Evolutionary conservation across 1,284 basidiomycete species (phyloP), one percentile per base, ranked within the genome.

Genomic region (Taiwanofungus camphoratus): DNA sequence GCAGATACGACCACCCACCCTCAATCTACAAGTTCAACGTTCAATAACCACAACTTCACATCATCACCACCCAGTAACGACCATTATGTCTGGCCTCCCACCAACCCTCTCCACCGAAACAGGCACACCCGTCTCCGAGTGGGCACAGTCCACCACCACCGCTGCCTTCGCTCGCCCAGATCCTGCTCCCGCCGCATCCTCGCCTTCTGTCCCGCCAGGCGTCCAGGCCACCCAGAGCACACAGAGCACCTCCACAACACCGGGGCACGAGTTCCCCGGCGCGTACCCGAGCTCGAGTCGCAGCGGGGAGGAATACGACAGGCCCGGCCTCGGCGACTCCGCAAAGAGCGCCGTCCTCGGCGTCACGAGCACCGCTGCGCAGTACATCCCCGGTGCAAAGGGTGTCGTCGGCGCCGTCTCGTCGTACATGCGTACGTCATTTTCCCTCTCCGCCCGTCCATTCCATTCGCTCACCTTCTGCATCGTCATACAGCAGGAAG

Each of bases 91-190:
- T 41, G 59, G 52, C 36, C 42, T 56, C 24, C 59, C 60, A 13
- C 60, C 59, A 19, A 44, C 45, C 2, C 31, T 62, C 36, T 33
- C 44, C 31, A 44, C 56, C 16, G 44, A 56, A 31, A 49, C 55
- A 27, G 58, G 57, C 36, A 61, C 57, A 13, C 60, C 60, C 36
- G 30, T 58, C 5, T 35, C 46, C 39, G 59, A 62, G 37, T 61
- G 59, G 60, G 60, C 60, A 0, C 47, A 45, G 20, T 54, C 58
- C 11, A 62, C 59, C 3, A 59, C 60, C 22, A 57, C 59, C 27
- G 56, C 59, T 9, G 55, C 55, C 5, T 53, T 56, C 26, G 41
- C 46, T 6, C 51, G 45, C 38, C 48, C 57, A n/a, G 52, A 60
- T 3, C 50, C 54, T 19, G 46, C 54, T 1, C 46, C 54, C 24